Evolutionary conservation across 1,284 basidiomycete genomes (phyloP).

Genomic region (Microbotryomycetes sp.): DNA sequence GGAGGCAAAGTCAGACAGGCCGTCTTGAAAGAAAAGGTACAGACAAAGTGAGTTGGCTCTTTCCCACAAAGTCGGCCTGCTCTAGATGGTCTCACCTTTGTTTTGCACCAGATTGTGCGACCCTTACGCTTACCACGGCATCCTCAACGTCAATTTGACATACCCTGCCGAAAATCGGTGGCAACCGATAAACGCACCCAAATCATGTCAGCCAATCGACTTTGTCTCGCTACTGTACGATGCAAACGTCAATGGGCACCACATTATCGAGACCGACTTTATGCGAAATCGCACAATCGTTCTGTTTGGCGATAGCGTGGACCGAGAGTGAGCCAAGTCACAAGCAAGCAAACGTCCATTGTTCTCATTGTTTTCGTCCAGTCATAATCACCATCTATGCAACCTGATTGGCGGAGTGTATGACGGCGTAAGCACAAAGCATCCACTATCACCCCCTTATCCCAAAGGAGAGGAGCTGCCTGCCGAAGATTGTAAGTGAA

Average conservation of each 20-base stretch:
- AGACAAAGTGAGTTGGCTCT: neutral
- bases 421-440: conserved; percentile 18
- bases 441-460: conserved; percentile 13
- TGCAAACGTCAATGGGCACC: neutral
- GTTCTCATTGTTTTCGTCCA: neutral
- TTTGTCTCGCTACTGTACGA: conserved; percentile 7
- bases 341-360: neutral
- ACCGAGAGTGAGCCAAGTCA: conserved; percentile 11
- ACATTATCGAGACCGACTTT: conserved; percentile 4
- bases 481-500: conserved; percentile 8
- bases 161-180: conserved; percentile 14
- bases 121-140: conserved; percentile 9
- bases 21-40: neutral
- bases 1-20: neutral
- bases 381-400: conserved; percentile 19
- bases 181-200: conserved; percentile 12
- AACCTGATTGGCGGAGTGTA: conserved; percentile 3
- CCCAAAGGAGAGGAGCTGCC: conserved; percentile 15
- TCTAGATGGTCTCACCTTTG: neutral
- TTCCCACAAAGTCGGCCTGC: neutral
- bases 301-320: conserved; percentile 24
- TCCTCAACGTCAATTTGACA: conserved; percentile 19
- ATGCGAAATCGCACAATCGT: conserved; percentile 15
- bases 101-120: neutral
- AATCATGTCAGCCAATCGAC: conserved; percentile 20